Base-by-base conservation (phyloP, 225 moss, liverwort and hornwort species). In the Ulota crispa region DNA sequence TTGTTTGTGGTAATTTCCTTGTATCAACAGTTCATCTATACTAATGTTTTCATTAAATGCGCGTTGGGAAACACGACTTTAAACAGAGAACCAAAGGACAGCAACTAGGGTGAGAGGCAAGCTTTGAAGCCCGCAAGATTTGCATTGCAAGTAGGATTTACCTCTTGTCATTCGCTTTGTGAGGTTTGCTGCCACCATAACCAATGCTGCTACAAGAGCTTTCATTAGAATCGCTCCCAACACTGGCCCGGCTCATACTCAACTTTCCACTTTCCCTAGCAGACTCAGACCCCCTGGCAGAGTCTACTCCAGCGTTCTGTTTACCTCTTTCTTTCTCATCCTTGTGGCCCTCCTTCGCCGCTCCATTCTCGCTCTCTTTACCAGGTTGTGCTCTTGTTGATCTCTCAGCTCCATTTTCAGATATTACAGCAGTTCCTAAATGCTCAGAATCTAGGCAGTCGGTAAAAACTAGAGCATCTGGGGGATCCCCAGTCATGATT, bases 191-290 rank as follows among this genome's bases (percentile, higher is more conserved):
- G 79, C 85, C 88, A 67, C 90, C 88, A 27, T 90, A 90, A 57
- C 90, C 90, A 88, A 90, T 85, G 79, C 90, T 88, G 82, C 90
- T 90, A 69, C 88, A 90, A 43, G 88, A 90, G 80, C 90, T 90
- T 71, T 90, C 90, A 27, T 90, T 90, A 59, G 90, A 90, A 79
- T 90, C 90, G 73, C 90, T 90, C 76, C 90, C 90, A 37, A 59
- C 88, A 77, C 90, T 90, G n/a, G 79, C 86, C 79, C 90, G 83
- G 82, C 90, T 90, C 90, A 90, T 86, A 78, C 90, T 90, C 83
- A 88, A 76, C 88, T 90, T 90, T 53, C 89, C 89, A 74, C 87
- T 87, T 63, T 87, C 87, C 78, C 81, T 81, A 18, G 86, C 82
- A 36, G 82, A 84, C 66, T 87, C 87, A 1, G 84, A 85, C 75